These are phyloP conservation scores for Misopates orontium DNA, from an alignment of 257 asterid genomes.

Conservation along the genomic window DNA sequence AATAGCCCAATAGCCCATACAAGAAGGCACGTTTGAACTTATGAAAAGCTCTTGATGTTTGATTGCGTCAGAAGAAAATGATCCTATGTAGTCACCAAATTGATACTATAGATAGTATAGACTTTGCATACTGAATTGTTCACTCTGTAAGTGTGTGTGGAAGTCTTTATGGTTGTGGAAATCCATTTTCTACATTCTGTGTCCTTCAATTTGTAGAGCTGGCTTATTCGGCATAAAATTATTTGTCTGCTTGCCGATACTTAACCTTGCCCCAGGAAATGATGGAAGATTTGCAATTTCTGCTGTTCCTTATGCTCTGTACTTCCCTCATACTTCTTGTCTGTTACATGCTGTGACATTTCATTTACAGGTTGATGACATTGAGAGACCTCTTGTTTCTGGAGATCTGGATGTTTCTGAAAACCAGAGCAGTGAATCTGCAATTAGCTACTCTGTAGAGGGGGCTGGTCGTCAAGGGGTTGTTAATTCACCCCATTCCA, in stretches of 20 bases:
- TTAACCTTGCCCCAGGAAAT: neutral
- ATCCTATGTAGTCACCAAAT: neutral
- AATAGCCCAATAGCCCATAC: too few species aligned
- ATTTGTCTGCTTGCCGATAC: slow-evolving; percentile 1
- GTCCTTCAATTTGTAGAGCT: neutral
- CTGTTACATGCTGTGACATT: slow-evolving; percentile 25
- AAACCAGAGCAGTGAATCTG: slow-evolving; percentile 47
- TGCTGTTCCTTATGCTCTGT: neutral
- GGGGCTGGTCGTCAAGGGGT: slow-evolving; percentile 44
- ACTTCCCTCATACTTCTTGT: slow-evolving; percentile 16
- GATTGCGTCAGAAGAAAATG: neutral
- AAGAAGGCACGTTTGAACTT: too few species aligned
- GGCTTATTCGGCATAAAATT: slow-evolving; percentile 9
- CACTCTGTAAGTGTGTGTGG: neutral
- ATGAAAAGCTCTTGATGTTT: neutral
- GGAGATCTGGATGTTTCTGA: slow-evolving; percentile 55
- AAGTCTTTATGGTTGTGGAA: neutral
- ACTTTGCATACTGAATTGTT: neutral
- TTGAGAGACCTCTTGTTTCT: slow-evolving; percentile 79
- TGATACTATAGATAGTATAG: neutral
- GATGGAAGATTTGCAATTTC: slow-evolving; percentile 4
- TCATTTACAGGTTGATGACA: slow-evolving; percentile 68
- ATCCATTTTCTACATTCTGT: neutral
- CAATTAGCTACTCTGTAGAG: slow-evolving; percentile 40
- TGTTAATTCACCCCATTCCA: slow-evolving; percentile 43